A percentile compares a stretch with the other conserved stretches of the same genome.
Conservation (phyloP, 169 alveolate species). For the Cryptosporidium sp. region DNA sequence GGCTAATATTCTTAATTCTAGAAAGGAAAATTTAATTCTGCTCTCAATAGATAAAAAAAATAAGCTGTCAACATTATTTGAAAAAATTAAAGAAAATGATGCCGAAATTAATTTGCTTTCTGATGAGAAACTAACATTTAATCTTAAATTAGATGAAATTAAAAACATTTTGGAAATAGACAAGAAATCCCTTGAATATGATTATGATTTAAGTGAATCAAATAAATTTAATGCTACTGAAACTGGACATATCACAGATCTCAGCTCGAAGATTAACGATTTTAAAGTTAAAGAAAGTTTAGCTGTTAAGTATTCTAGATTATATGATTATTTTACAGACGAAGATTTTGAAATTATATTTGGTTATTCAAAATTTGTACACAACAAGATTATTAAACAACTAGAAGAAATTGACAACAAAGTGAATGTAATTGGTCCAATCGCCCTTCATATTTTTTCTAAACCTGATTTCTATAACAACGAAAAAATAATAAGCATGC, state of each 20-base stretch:
- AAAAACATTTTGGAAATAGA: background rate
- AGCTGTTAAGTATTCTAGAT: background rate
- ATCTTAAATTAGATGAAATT: background rate
- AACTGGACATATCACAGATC: background rate
- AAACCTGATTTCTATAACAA: background rate
- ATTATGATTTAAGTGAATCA: background rate
- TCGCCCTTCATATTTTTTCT: slow-evolving; percentile 32
- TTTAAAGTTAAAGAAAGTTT: background rate
- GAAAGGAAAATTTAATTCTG: background rate
- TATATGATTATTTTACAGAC: slow-evolving; percentile 40
- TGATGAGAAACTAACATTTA: background rate
- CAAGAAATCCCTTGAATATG: background rate
- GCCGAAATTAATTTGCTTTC: background rate
- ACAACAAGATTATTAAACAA: slow-evolving; percentile 5
- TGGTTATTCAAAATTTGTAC: slow-evolving; percentile 54
- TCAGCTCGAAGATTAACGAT: background rate
- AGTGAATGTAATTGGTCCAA: slow-evolving; percentile 22
- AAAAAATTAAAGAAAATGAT: background rate
- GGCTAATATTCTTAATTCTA: background rate
- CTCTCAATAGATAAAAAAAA: background rate
- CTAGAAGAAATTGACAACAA: background rate
- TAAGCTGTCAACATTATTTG: background rate
- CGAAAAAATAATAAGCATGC: background rate
- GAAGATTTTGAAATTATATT: slow-evolving; percentile 26
- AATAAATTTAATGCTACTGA: background rate